Base-by-base conservation (phyloP, 306 rosid species). In the Betula pendula region DNA sequence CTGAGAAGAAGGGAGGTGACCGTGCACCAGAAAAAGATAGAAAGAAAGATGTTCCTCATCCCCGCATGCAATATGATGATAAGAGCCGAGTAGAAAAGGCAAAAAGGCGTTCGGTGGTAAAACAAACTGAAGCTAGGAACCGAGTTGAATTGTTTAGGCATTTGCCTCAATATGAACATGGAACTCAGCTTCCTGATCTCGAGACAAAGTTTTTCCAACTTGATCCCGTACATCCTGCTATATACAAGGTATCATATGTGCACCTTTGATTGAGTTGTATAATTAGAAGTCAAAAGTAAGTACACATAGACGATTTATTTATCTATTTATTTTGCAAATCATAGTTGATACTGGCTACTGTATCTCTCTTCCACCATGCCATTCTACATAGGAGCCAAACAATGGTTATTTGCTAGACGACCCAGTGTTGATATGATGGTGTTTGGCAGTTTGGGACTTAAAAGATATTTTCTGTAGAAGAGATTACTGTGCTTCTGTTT, bases 21-120 rank as follows among this genome's bases (percentile, higher is more conserved):
- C 62, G 82, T 53, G 86, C 77, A 17, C 79, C 77, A 52, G 91
- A 88, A 56, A 88, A 88, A 70, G 91, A 87, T 43, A 88, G 91
- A 79, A 88, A 88, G 82, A 88, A 85, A 75, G 91, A 88, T 85
- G 91, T 66, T 53, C 91, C 91, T 75, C 91, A 85, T 70, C 91
- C 91, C 70, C 89, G 91, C 58, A 81, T 88, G 91, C 91, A 88
- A 69, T 88, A 85, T 73, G 91, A 88, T 76, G 91, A 88, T 74
- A 73, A 85, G 73, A 88, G 62, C 47, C 80, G 89, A 70, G 91
- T 88, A 72, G 89, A 88, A 76, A 88, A 88, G 72, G 91, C 91
- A 72, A 88, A 85, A 81, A 83, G 91, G 3, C 91, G 91, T 69
- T 74, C 91, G 31, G 86, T 88, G 67, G 87, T 88, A 22, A 88